Evolutionary conservation across 139 green algal genomes (phyloP).

Genomic region (Klebsormidium nitens): DNA sequence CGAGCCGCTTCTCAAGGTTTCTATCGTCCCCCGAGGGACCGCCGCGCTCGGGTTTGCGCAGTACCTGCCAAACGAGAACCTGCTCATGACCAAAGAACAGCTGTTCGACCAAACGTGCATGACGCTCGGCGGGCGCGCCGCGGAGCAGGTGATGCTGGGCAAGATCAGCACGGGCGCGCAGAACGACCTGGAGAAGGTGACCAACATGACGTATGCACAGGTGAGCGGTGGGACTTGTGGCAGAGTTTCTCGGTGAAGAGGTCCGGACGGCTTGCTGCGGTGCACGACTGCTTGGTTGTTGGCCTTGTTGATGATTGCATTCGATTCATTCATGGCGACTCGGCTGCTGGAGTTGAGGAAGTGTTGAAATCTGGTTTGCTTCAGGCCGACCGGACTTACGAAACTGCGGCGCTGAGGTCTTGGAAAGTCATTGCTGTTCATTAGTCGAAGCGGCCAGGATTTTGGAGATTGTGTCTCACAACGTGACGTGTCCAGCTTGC

Average conservation of each 20-base stretch:
- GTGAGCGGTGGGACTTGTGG: slow-evolving; percentile 35
- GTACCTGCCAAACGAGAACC: slow-evolving; percentile 98
- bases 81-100: slow-evolving; percentile 93
- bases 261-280: no score
- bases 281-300: no score
- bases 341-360: no score
- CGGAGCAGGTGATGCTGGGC: slow-evolving; percentile 94
- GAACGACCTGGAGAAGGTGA: slow-evolving; percentile 98
- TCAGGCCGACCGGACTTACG: no score
- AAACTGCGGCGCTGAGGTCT: no score
- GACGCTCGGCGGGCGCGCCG: slow-evolving; percentile 86
- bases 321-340: no score
- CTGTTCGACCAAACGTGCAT: slow-evolving; percentile 87
- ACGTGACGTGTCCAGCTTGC: neutral
- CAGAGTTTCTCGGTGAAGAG: no score
- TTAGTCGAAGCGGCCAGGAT: no score
- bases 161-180: slow-evolving; percentile 92
- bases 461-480: no score
- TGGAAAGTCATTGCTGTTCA: no score
- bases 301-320: no score
- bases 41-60: slow-evolving; percentile 97
- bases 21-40: slow-evolving; percentile 91
- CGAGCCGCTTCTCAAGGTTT: slow-evolving; percentile 98
- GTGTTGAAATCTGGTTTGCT: no score
- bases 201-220: slow-evolving; percentile 91